A percentile compares a stretch with the other conserved stretches of the same genome.
Conservation (phyloP, 2,329 filamentous ascomycete genomes). For the Cladosporium sp. region DNA sequence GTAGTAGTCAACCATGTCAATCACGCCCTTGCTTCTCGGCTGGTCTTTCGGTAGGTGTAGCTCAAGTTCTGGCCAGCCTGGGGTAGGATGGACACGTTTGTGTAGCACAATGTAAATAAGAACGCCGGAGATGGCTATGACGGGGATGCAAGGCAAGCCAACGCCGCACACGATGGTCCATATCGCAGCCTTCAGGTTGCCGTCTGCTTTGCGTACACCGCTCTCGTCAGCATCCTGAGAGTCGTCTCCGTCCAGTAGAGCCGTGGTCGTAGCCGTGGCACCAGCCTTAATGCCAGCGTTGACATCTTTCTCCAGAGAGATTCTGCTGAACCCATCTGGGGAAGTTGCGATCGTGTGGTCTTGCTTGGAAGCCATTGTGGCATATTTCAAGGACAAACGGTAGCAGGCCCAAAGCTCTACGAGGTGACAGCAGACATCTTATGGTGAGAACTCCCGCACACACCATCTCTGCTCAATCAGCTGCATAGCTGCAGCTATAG, state of each 20-base stretch:
- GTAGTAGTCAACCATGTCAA: not conserved
- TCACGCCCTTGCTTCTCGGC: not conserved
- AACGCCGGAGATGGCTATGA: not conserved
- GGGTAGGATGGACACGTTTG: not conserved
- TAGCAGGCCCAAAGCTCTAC: not conserved
- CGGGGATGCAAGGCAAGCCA: not conserved
- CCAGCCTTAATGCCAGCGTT: not conserved
- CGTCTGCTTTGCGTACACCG: not conserved
- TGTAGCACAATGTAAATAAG: not conserved
- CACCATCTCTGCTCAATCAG: not conserved
- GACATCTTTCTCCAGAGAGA: not conserved
- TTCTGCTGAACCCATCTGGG: not conserved
- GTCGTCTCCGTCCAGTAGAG: not conserved
- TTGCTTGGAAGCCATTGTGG: not conserved
- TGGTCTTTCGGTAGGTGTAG: not conserved
- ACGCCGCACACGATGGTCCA: not conserved
- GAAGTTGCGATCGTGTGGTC: not conserved
- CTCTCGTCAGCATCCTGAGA: not conserved
- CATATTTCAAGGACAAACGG: not conserved
- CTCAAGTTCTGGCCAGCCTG: not conserved
- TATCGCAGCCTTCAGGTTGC: not conserved
- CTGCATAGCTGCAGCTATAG: not conserved
- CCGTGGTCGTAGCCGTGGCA: not conserved
- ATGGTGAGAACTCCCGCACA: not conserved
- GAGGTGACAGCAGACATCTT: not conserved